Conservation (phyloP, 331 rosid species). For the Spiraea crenata region DNA sequence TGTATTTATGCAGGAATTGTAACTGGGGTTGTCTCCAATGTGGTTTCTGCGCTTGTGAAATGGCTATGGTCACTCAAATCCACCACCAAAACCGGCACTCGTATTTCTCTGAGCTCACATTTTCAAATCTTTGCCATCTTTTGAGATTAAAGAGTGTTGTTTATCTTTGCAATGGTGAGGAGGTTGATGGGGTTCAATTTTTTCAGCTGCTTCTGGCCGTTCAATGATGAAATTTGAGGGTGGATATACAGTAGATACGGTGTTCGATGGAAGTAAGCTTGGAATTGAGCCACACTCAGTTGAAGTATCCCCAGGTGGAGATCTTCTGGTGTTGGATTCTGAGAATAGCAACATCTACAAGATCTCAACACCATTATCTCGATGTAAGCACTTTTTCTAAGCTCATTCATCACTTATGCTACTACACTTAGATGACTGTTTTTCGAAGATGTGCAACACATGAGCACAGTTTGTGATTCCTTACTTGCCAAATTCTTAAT, state of each 20-base stretch:
- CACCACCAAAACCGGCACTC: constrained; percentile 56
- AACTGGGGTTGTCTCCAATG: constrained; percentile 77
- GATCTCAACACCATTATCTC: constrained; percentile 69
- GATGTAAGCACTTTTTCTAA: constrained; percentile 50
- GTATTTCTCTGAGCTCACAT: constrained; percentile 22
- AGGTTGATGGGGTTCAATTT: constrained; percentile 22
- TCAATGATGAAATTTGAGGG: constrained; percentile 95
- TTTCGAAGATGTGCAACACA: constrained; percentile 26
- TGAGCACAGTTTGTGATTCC: constrained; percentile 45
- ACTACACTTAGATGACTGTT: background rate
- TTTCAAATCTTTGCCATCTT: constrained; percentile 14
- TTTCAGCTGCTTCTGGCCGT: constrained; percentile 63
- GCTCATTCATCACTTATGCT: background rate
- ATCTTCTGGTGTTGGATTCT: constrained; percentile 82
- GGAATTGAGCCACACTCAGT: constrained; percentile 93
- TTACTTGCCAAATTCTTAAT: constrained; percentile 29
- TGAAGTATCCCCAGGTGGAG: constrained; percentile 65
- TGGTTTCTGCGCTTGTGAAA: constrained; percentile 75
- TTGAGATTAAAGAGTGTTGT: background rate
- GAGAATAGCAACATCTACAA: constrained; percentile 82
- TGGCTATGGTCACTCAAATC: constrained; percentile 88
- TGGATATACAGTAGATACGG: constrained; percentile 84
- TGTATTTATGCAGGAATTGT: constrained; percentile 58
- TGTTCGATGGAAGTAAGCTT: constrained; percentile 85
- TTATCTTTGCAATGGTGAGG: constrained; percentile 17